phyloP scores from a whole-genome alignment of 768 basidiomycete genomes.

The Russula ochroleuca region DNA sequence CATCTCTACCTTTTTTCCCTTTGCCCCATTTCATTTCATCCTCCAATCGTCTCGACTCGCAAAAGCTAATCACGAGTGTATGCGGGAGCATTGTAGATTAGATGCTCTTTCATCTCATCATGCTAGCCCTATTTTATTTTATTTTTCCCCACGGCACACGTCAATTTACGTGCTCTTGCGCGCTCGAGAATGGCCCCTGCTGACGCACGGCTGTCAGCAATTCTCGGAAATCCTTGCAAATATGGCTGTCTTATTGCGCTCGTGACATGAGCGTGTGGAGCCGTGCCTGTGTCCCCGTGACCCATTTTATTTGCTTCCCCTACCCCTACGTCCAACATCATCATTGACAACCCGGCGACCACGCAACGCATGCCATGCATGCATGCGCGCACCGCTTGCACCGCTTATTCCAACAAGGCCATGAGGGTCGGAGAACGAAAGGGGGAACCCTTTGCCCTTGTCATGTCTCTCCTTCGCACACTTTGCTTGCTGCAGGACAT shows the following conservation, averaged over 20 bases:
- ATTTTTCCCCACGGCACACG: conserved; percentile 14
- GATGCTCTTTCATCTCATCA: background rate
- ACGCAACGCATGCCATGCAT: conserved; percentile 3
- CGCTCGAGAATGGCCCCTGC: background rate
- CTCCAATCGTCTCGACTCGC: background rate
- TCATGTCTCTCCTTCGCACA: background rate
- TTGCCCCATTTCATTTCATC: background rate
- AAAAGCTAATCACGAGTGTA: background rate
- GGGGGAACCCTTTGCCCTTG: conserved; percentile 6
- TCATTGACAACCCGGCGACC: background rate
- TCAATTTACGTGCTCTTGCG: conserved; percentile 19
- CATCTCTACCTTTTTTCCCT: background rate
- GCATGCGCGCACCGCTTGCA: background rate
- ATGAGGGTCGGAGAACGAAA: conserved; percentile 4
- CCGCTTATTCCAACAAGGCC: background rate
- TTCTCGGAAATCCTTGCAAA: conserved; percentile 18
- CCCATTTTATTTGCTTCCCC: background rate
- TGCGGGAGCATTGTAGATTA: background rate
- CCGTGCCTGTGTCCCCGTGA: conserved; percentile 15
- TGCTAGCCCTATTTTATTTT: background rate
- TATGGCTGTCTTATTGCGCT: conserved; percentile 21
- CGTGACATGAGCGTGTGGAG: conserved; percentile 14
- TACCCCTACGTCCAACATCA: background rate
- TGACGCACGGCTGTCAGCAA: conserved; percentile 18
- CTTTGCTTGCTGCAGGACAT: background rate